These are phyloP conservation scores for Hanseniaspora clermontiae DNA, from an alignment of 805 yeast genomes.

Conservation along the genomic window DNA sequence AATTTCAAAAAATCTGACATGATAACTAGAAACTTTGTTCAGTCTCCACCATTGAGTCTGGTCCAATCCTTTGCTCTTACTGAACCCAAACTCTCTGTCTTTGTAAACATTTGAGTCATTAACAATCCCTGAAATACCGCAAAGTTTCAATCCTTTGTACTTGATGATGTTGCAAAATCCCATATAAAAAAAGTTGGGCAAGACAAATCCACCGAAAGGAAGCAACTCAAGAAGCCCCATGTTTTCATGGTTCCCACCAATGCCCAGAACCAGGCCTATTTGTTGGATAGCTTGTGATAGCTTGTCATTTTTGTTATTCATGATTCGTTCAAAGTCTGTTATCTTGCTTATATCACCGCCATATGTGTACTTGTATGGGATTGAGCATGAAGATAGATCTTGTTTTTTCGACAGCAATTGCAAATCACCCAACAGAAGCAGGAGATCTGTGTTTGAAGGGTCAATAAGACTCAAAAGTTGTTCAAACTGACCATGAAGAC, in stretches of 20 bases:
- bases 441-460: slow-evolving; percentile 35
- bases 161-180: slow-evolving; percentile 68
- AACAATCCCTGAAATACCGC: slow-evolving; percentile 77
- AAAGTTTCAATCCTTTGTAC: slow-evolving; percentile 64
- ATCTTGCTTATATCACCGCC: slow-evolving; percentile 24
- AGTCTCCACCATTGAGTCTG: slow-evolving; percentile 40
- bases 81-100: slow-evolving; percentile 39
- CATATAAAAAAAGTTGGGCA: slow-evolving; percentile 71
- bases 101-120: slow-evolving; percentile 38
- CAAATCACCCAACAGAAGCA: slow-evolving; percentile 83
- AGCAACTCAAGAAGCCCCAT: slow-evolving; percentile 63
- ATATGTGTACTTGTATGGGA: slow-evolving; percentile 60
- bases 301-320: slow-evolving; percentile 59
- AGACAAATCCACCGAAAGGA: slow-evolving; percentile 84
- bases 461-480: slow-evolving; percentile 38
- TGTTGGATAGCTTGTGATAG: slow-evolving; percentile 33
- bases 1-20: slow-evolving; percentile 47
- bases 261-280: slow-evolving; percentile 33
- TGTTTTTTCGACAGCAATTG: slow-evolving; percentile 56
- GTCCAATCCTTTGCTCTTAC: slow-evolving; percentile 16
- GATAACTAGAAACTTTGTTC: slow-evolving; percentile 35
- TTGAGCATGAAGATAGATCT: slow-evolving; percentile 60
- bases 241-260: slow-evolving; percentile 95
- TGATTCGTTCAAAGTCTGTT: slow-evolving; percentile 74
- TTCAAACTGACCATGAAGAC: slow-evolving; percentile 73